Base-by-base conservation (phyloP, 495 filamentous ascomycete species). In the Trichodelitschia bisporula region DNA sequence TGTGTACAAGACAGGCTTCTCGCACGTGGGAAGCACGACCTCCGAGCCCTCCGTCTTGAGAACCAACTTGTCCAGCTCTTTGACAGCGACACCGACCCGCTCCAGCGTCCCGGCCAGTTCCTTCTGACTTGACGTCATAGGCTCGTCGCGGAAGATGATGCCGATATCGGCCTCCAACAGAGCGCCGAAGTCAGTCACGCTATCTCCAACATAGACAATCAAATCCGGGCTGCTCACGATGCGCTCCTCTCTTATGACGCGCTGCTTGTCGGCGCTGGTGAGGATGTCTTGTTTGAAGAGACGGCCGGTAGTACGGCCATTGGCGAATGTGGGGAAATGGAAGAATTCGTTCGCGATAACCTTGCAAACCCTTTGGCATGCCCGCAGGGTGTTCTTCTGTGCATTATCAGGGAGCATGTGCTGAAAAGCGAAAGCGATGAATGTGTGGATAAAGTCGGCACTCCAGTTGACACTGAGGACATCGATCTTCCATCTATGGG, bases 381-480 rank as follows among this genome's bases (percentile, higher is more conserved):
- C 18, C 23, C 19, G 18, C 14, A 40, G 1, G 13, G 6, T 26
- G 6, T 15, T 3, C 13, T 28, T 28, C 13, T 31, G 15, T 13
- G 18, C 27, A 30, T 24, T 5, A 4, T 10, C 19, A n/a, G 21
- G 17, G 6, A 29, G 20, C 1, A 32, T 17, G n/a, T 13, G 10
- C 10, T 29, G 11, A 5, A 15, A 19, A 15, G 43, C 32, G 3
- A 15, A 23, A 11, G 38, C 28, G 1, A 44, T 25, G 29, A 34
- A 38, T n/a, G 9, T 27, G 8, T 28, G 20, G 14, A 51, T 51
- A 18, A 45, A 48, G 3, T 11, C 16, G 3, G 18, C 25, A 26
- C 45, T 45, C 48, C 48, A 53, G 30, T 51, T 53, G 0, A 50
- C 50, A 18, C 43, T 47, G 14, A 53, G 19, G 19, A 53, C 14